Base-by-base conservation (phyloP, 306 rosid species). In the Cucurbita maxima region DNA sequence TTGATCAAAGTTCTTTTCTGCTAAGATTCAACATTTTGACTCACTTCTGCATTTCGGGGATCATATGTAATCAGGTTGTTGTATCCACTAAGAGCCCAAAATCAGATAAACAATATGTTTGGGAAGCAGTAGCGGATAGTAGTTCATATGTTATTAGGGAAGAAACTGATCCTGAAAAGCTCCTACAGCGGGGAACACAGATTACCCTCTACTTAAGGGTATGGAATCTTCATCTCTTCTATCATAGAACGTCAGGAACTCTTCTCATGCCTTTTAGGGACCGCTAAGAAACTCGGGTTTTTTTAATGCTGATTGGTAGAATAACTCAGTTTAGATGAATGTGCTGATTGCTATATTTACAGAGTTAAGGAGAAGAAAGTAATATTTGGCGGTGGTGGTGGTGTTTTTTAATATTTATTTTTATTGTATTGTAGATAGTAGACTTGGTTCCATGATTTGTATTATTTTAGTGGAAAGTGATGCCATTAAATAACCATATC, bases 21-120 rank as follows among this genome's bases (percentile, higher is more conserved):
- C 74, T 16, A 34, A 50, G 30, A 4, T 15, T 8, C 59, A 50
- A 50, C 20, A 70, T 70, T 52, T 8, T 50, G 58, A 3, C 44
- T 48, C 34, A 50, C 20, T 70, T 15, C 8, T 48, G 19, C 30
- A 15, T 18, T 56, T 4, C 10, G 14, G 40, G 7, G 40, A 54
- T 38, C 40, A 4, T 14, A 12, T 72, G 59, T 77, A 80, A 79
- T 56, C 88, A 89, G 97, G 90, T 95, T 30, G 91, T 88, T 73
- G 99, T 95, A 37, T 86, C 97, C 81, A 95, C 99, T 2, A 95
- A 91, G 80, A 95, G 96, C 84, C 99, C 99, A 56, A 85, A 79
- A 80, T 95, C 97, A 15, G 96, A 91, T 75, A 91, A 85, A 88
- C 97, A 95, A 38, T 95, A 84, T 76, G 83, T 87, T 48, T 95